A percentile compares a stretch with the other conserved stretches of the same genome.
Evolutionary conservation across 2,329 filamentous ascomycete genomes (phyloP).

Genomic region (Xylariaceae sp.): DNA sequence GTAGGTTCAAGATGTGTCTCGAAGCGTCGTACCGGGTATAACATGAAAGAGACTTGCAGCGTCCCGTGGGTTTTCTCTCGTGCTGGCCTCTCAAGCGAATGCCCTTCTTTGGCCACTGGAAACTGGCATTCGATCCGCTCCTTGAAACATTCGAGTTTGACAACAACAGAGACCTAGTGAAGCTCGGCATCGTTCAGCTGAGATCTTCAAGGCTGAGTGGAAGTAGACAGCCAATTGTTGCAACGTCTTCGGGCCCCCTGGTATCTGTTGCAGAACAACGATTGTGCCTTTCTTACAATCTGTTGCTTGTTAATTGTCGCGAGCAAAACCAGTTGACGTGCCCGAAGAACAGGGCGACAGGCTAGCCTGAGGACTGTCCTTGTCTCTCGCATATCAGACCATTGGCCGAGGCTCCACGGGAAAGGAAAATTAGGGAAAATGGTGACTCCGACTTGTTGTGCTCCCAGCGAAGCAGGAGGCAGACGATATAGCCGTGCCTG

Average conservation of each 20-base stretch:
- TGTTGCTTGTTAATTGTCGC: conserved; percentile 34
- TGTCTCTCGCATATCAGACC: conserved; percentile 35
- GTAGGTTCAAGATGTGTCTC: conserved; percentile 33
- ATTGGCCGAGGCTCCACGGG: conserved; percentile 28
- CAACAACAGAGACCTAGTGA: conserved; percentile 39
- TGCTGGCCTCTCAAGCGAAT: conserved; percentile 27
- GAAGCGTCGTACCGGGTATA: conserved; percentile 43
- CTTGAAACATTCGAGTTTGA: conserved; percentile 46
- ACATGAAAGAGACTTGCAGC: conserved; percentile 45
- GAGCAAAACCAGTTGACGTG: conserved; percentile 36
- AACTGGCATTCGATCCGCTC: conserved; percentile 41
- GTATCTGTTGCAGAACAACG: conserved; percentile 19
- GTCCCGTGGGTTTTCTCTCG: conserved; percentile 36
- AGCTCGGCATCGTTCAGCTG: conserved; percentile 39
- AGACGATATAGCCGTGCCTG: conserved; percentile 51
- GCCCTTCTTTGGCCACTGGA: conserved; percentile 35
- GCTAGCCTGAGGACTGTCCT: conserved; percentile 31
- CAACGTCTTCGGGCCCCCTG: conserved; percentile 28
- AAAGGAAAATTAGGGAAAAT: conserved; percentile 42
- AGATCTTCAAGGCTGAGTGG: conserved; percentile 34
- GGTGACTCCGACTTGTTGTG: conserved; percentile 51
- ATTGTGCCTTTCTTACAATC: conserved; percentile 29
- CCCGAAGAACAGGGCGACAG: conserved; percentile 32
- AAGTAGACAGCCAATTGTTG: conserved; percentile 31
- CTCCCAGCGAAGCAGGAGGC: conserved; percentile 42